phyloP scores from a whole-genome alignment of 495 filamentous ascomycete genomes.

The Lophiotrema nucula region DNA sequence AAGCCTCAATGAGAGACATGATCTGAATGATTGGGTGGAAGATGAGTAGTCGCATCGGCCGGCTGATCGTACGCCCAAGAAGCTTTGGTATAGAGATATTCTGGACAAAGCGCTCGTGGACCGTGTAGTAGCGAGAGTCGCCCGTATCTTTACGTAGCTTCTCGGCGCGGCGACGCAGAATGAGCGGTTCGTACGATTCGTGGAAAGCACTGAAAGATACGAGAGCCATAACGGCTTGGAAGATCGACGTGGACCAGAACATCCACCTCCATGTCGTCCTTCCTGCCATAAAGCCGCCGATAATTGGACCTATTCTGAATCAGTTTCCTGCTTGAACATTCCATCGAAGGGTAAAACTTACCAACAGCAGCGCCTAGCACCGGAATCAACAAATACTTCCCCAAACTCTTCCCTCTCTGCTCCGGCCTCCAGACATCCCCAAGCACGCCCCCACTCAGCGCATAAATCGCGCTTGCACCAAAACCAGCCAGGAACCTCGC shows the following conservation, averaged over 20 bases:
- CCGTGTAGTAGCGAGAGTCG: constrained; percentile 21
- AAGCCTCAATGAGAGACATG: constrained; percentile 31
- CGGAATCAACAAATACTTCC: constrained; percentile 37
- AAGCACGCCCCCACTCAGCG: constrained; percentile 35
- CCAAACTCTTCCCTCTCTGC: constrained; percentile 33
- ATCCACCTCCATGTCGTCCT: constrained; percentile 35
- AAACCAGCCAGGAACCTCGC: constrained; percentile 41
- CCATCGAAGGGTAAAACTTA: background rate
- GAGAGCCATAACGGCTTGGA: constrained; percentile 15
- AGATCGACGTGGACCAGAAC: constrained; percentile 34
- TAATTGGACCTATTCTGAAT: constrained; percentile 24
- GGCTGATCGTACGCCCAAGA: background rate
- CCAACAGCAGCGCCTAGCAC: constrained; percentile 34
- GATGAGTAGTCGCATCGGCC: constrained; percentile 36
- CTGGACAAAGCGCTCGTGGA: constrained; percentile 1
- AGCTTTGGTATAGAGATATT: background rate
- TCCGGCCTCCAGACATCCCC: constrained; percentile 36
- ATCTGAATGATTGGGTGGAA: constrained; percentile 42
- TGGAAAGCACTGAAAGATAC: constrained; percentile 14
- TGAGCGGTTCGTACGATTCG: constrained; percentile 24
- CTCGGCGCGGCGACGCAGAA: constrained; percentile 19
- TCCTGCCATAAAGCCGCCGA: constrained; percentile 34
- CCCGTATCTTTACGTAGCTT: constrained; percentile 19
- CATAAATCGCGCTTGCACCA: constrained; percentile 36
- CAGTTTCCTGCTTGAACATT: background rate